Base-by-base conservation (phyloP, 352 stramenopile genomes). In the Phytophthora meadii region DNA sequence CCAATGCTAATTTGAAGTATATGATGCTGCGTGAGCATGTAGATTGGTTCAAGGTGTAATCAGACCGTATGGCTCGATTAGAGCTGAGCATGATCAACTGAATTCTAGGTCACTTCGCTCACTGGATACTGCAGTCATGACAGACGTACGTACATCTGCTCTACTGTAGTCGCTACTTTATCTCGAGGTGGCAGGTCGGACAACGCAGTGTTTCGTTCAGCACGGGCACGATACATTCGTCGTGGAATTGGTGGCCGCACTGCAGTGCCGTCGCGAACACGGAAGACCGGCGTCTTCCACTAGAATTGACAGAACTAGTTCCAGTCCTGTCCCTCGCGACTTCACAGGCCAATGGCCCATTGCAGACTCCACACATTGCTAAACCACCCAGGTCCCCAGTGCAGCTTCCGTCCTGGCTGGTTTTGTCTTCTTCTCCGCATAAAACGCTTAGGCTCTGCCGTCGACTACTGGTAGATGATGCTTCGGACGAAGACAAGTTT, bases 171-270 rank as follows among this genome's bases (percentile, higher is more conserved):
- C 12, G 22, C 50, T 52, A 71, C 41, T 76, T 34, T 30, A 78
- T 70, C 61, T 78, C 66, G n/a, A 69, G 41, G 70, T 72, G 39
- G 37, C 74, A 80, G 0, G 57, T 68, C 28, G 71, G 74, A 19
- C 74, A 82, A 22, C 57, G 47, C 45, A 82, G 48, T 30, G 62
- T 69, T 25, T 71, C 52, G 59, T 82, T 76, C 15, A 82, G 54
- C 7, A 74, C 64, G 8, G 64, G 68, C 7, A 82, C 55, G 47
- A 78, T 80, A 64, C 74, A 82, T 64, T 82, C 69, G 59, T 77
- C 69, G 51, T 74, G 65, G 28, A 77, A 77, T 44, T 74, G 58
- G 36, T 77, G 69, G 48, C 71, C 74, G 45, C 71, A 78, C 44
- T 68, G 53, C 37, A 82, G 25, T 37, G 25, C 41, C 27, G 61